Evolutionary conservation across 2,329 filamentous ascomycete species (phyloP).

Genomic region (Fusarium citri): DNA sequence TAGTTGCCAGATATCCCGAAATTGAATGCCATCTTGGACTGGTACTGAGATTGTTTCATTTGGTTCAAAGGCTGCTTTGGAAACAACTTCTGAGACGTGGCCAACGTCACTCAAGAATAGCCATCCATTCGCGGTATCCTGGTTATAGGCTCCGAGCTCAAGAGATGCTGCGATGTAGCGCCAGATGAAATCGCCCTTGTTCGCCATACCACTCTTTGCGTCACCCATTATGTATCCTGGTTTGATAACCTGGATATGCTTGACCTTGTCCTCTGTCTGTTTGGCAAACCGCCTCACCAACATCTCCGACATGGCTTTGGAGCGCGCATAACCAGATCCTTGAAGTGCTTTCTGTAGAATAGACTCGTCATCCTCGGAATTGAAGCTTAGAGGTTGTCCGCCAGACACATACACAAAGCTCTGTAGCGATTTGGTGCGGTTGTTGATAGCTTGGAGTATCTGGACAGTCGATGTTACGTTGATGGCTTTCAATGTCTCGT

Average conservation of each 20-base stretch:
- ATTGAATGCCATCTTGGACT: not conserved
- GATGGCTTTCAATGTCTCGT: not conserved
- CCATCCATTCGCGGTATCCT: not conserved
- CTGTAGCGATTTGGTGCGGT: not conserved
- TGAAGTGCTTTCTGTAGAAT: not conserved
- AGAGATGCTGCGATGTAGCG: slow-evolving; percentile 3
- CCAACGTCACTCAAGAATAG: not conserved
- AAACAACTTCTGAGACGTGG: not conserved
- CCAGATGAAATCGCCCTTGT: slow-evolving; percentile 1
- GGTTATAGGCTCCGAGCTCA: not conserved
- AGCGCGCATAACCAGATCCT: slow-evolving; percentile 1
- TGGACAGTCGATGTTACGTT: not conserved
- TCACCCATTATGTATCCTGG: not conserved
- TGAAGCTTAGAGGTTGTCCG: not conserved
- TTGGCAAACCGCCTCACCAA: not conserved
- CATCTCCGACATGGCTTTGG: not conserved
- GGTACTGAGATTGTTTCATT: not conserved
- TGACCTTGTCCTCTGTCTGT: not conserved
- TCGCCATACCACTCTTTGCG: not conserved
- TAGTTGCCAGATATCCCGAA: not conserved
- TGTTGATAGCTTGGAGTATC: not conserved
- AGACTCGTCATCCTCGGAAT: not conserved
- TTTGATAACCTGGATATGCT: not conserved
- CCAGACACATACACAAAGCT: slow-evolving; percentile 1
- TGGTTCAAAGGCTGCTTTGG: not conserved